Conservation (phyloP, 148 eudicot genomes). For the Amaranthus palmeri region DNA sequence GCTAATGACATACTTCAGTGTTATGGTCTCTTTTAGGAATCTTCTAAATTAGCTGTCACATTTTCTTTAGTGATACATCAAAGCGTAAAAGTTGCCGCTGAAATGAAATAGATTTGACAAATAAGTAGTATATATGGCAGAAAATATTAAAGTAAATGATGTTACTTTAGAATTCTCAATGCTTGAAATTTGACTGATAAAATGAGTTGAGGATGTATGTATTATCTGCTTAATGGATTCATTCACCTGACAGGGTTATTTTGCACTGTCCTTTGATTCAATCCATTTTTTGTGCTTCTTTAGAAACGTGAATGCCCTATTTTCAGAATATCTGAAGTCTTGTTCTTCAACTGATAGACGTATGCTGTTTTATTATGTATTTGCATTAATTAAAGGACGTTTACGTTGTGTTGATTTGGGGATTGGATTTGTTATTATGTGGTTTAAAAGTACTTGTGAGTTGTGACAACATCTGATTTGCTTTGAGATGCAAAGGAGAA, state of each 20-base stretch:
- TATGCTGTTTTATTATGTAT: not conserved
- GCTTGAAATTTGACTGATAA: no score
- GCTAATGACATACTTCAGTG: not conserved
- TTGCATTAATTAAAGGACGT: not conserved
- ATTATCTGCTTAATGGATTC: not conserved
- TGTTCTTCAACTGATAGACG: not conserved
- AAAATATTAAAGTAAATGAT: no score
- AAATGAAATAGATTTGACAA: no score
- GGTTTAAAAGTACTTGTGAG: not conserved
- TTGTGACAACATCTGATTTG: not conserved
- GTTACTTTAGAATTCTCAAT: no score
- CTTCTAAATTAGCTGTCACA: no score
- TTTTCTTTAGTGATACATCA: no score
- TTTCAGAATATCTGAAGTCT: not conserved
- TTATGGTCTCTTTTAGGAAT: no score
- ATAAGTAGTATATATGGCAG: no score
- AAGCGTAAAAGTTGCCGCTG: no score
- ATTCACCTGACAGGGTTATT: not conserved
- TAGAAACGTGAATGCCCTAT: not conserved
- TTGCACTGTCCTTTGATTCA: not conserved
- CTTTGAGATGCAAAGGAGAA: not conserved
- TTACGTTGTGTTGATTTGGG: constrained; percentile 1
- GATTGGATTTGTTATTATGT: constrained; percentile 1
- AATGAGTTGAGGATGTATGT: no score
- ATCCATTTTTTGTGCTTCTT: not conserved